These are phyloP conservation scores for Psilocybe subaeruginosa DNA, from an alignment of 768 basidiomycete species.

Conservation along the genomic window DNA sequence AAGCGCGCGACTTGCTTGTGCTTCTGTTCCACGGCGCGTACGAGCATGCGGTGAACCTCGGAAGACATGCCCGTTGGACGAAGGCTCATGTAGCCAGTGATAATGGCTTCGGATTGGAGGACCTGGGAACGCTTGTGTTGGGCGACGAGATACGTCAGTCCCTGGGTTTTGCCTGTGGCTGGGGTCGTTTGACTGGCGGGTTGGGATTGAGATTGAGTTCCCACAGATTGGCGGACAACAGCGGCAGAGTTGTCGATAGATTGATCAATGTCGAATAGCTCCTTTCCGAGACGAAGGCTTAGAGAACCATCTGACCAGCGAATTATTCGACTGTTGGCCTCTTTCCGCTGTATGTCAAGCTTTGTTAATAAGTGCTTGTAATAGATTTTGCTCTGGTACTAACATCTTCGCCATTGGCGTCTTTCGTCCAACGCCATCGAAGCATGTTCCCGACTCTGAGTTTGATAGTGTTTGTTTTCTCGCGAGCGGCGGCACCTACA, in stretches of 20 bases:
- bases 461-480: constrained; percentile 84
- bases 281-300: constrained; percentile 90
- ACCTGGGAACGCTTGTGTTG: constrained; percentile 87
- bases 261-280: constrained; percentile 89
- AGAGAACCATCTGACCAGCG: constrained; percentile 96
- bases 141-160: constrained; percentile 87
- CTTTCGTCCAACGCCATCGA: constrained; percentile 93
- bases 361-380: not conserved
- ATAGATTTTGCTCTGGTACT: constrained; percentile 32
- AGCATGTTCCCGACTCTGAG: constrained; percentile 93
- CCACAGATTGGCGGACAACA: constrained; percentile 59
- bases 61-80: constrained; percentile 91
- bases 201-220: constrained; percentile 40
- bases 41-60: constrained; percentile 87
- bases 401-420: constrained; percentile 75
- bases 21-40: constrained; percentile 83
- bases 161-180: constrained; percentile 56
- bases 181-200: constrained; percentile 38
- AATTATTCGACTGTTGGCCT: constrained; percentile 90
- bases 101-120: constrained; percentile 82
- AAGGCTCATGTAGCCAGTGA: constrained; percentile 83
- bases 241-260: constrained; percentile 78
- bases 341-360: constrained; percentile 55
- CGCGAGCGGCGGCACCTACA: constrained; percentile 62
- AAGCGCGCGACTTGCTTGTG: constrained; percentile 81